Percentiles rank a stretch among this genome's conserved stretches.
Evolutionary conservation across 179 eudicot species (phyloP).

Genomic region (Beta corolliflora): DNA sequence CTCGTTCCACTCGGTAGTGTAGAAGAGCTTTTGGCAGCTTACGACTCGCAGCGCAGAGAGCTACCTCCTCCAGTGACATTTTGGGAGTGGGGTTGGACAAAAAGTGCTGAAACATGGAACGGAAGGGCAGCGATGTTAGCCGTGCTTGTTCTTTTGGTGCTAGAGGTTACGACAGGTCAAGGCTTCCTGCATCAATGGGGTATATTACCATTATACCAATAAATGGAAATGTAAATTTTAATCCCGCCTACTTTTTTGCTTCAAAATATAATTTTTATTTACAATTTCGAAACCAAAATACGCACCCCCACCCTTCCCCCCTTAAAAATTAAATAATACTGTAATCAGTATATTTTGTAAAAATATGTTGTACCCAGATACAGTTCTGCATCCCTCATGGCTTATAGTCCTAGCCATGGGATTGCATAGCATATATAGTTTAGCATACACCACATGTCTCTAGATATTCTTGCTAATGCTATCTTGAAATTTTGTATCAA

Average conservation of each 20-base stretch:
- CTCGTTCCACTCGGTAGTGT: constrained; percentile 99
- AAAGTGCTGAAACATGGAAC: constrained; percentile 99
- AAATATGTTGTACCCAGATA: constrained; percentile 30
- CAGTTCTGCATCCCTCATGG: constrained; percentile 21
- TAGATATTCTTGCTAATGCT: not conserved
- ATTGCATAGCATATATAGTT: constrained; percentile 26
- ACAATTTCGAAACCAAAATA: not conserved
- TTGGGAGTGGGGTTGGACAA: constrained; percentile 99
- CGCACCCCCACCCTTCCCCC: not conserved
- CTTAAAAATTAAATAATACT: not conserved
- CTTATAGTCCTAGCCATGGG: constrained; percentile 16
- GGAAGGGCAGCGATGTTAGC: constrained; percentile 99
- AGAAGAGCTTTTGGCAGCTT: constrained; percentile 91
- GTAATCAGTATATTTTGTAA: constrained; percentile 28
- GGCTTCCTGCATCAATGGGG: constrained; percentile 99
- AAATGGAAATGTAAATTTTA: constrained; percentile 22
- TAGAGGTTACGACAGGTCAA: constrained; percentile 90
- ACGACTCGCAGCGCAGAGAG: constrained; percentile 94
- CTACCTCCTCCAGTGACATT: constrained; percentile 86
- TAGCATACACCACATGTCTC: not conserved
- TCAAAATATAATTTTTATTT: not conserved
- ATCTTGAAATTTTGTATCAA: not conserved
- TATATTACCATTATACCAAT: constrained; percentile 59
- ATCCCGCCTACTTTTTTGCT: not conserved
- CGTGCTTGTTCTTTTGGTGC: constrained; percentile 70